A percentile compares a stretch with the other conserved stretches of the same genome.
These are phyloP conservation scores for Periconia macrospinosa DNA, from an alignment of 2,329 filamentous ascomycete genomes.

Conservation along the genomic window DNA sequence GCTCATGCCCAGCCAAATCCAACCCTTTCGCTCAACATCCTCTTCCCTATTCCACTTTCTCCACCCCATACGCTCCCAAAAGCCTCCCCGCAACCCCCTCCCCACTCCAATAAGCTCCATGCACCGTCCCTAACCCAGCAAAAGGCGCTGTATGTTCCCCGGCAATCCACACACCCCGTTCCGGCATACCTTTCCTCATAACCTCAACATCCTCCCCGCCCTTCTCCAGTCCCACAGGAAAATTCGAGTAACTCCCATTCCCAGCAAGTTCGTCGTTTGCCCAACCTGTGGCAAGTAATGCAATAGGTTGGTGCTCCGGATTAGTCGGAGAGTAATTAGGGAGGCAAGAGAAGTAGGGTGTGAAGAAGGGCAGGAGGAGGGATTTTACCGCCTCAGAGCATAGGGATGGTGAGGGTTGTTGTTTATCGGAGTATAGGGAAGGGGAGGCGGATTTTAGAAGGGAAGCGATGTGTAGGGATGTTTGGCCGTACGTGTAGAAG, in stretches of 20 bases:
- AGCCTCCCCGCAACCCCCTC: slow-evolving; percentile 74
- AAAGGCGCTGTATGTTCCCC: slow-evolving; percentile 92
- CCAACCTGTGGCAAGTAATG: slow-evolving; percentile 75
- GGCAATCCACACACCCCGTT: slow-evolving; percentile 77
- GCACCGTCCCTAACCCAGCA: slow-evolving; percentile 83
- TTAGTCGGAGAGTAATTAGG: slow-evolving; percentile 63
- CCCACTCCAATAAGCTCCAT: slow-evolving; percentile 90
- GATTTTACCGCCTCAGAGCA: slow-evolving; percentile 58
- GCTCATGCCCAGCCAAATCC: too few relatives aligned
- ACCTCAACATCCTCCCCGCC: slow-evolving; percentile 72
- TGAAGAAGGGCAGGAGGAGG: slow-evolving; percentile 68
- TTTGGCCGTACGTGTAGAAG: slow-evolving; percentile 74
- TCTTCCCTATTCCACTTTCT: not conserved
- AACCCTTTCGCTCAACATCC: not conserved
- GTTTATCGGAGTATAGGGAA: slow-evolving; percentile 42
- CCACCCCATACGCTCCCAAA: slow-evolving; percentile 52
- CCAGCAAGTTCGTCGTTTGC: slow-evolving; percentile 77
- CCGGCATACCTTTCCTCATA: slow-evolving; percentile 59
- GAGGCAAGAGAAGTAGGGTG: slow-evolving; percentile 75
- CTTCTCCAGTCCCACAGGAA: slow-evolving; percentile 71
- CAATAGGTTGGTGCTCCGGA: slow-evolving; percentile 63
- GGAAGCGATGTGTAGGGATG: slow-evolving; percentile 33
- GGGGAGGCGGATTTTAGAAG: slow-evolving; percentile 38
- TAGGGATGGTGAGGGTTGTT: slow-evolving; percentile 57
- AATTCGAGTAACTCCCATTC: slow-evolving; percentile 82